Conservation (phyloP, 78 protist species). For the Dictyostelium purpureum region DNA sequence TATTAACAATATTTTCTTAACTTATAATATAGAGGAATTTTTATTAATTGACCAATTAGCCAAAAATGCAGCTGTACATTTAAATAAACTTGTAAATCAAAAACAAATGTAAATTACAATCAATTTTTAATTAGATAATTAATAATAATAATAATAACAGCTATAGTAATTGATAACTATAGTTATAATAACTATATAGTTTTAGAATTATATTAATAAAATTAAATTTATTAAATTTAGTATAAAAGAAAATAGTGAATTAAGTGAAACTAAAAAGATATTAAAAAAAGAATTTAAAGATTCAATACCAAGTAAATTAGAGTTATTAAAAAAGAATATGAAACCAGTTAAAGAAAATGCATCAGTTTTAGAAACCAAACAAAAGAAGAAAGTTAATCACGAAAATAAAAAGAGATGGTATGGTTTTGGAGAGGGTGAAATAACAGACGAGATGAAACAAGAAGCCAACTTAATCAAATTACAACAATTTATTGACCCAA, state of each 20-base stretch:
- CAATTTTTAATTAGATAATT: neutral
- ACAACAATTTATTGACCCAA: conserved; percentile 27
- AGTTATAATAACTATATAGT: neutral
- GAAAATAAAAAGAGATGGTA: conserved; percentile 38
- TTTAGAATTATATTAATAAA: neutral
- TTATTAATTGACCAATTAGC: conserved; percentile 53
- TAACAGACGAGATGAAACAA: conserved; percentile 53
- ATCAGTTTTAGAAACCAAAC: conserved; percentile 8
- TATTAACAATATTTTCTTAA: neutral
- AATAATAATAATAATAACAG: neutral
- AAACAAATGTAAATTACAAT: conserved; percentile 32
- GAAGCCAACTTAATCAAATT: conserved; percentile 54
- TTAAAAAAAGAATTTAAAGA: conserved; percentile 22
- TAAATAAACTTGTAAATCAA: conserved; percentile 44
- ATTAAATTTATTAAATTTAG: neutral
- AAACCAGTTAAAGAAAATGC: conserved; percentile 13
- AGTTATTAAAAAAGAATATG: conserved; percentile 20
- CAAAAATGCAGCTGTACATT: conserved; percentile 56
- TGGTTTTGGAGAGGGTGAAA: conserved; percentile 18
- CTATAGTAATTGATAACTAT: too few species aligned
- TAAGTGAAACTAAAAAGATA: neutral
- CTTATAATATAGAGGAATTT: conserved; percentile 8
- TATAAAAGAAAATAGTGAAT: conserved; percentile 1
- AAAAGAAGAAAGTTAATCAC: neutral
- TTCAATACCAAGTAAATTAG: neutral